Evolutionary conservation across 495 filamentous ascomycete species (phyloP), one percentile per base, ranked within the genome.

Genomic region (Hypoxylon trugodes): DNA sequence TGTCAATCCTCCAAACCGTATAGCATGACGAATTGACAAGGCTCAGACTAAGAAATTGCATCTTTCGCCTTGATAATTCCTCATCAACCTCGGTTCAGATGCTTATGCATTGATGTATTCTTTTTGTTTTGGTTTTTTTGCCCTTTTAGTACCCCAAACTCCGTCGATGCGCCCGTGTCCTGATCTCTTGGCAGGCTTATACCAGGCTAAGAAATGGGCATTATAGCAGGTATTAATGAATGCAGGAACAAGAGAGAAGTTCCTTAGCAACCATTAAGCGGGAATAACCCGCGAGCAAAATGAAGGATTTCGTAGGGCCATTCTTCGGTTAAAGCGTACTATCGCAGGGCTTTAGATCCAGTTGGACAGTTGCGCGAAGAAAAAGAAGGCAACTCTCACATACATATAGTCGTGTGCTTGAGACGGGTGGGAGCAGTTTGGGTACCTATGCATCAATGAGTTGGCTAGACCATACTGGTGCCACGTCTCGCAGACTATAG

Each of bases 361-460:
- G 35, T 50, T 63, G 58, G 26, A 18, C 45, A 55, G 56, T n/a
- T n/a, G n/a, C n/a, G 40, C 48, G 38, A 9, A 33, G n/a, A n/a
- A 53, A 57, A 66, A 66, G 56, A 66, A 61, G 63, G 58, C 63
- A 66, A 61, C 61, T 32, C 26, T 50, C 50, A 30, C 37, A 41
- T 67, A 67, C 64, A 67, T 66, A 67, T 67, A 67, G 51, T 67
- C 45, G 53, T 62, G 46, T 33, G 52, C 28, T 46, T 35, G 40
- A 41, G 13, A 53, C 56, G 56, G 57, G 51, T 61, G 38, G 51
- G 57, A 61, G 50, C 63, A 60, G 49, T 21, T 68, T 63, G 65
- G 65, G 65, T 53, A 68, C 33, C 65, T 24, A 68, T 68, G 65
- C 65, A 68, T 59, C n/a, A 16, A 53, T 62, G 52, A 59, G 53